Conservation (phyloP, 257 asterid species). For the Cinchona pubescens region DNA sequence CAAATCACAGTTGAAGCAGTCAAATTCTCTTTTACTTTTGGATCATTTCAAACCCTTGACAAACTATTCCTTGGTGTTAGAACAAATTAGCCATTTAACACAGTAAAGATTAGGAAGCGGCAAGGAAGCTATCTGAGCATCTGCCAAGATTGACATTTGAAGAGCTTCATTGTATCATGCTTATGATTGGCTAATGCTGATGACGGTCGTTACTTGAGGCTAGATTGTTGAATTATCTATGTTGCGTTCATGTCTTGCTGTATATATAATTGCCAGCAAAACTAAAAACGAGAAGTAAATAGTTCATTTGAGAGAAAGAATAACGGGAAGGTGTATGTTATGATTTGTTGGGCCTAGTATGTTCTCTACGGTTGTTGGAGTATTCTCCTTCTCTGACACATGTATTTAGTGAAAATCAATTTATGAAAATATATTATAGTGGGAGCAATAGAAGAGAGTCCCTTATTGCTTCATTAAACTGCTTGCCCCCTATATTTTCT, state of each 20-base stretch:
- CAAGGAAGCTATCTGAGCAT: constrained; percentile 62
- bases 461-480: constrained; percentile 45
- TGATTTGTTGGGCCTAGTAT: constrained; percentile 56
- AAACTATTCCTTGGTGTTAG: constrained; percentile 45
- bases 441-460: constrained; percentile 43
- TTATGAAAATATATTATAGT: constrained; percentile 65
- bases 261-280: constrained; percentile 65
- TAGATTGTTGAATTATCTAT: constrained; percentile 92
- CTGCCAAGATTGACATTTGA: constrained; percentile 79
- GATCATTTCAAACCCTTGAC: constrained; percentile 85
- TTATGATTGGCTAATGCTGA: constrained; percentile 94
- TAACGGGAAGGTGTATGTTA: constrained; percentile 60
- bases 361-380: no score
- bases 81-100: constrained; percentile 61
- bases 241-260: constrained; percentile 78
- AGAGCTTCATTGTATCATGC: constrained; percentile 94
- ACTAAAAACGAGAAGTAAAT: constrained; percentile 43
- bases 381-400: constrained; percentile 90
- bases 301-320: constrained; percentile 35
- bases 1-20: constrained; percentile 65
- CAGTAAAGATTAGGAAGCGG: constrained; percentile 57
- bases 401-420: constrained; percentile 70
- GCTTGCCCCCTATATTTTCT: constrained; percentile 40
- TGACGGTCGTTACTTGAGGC: constrained; percentile 85
- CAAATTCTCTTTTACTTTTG: constrained; percentile 57